A percentile compares a stretch with the other conserved stretches of the same genome.
These are phyloP conservation scores for Scheffersomyces insectosa DNA, from an alignment of 1,139 yeast species.

Conservation along the genomic window DNA sequence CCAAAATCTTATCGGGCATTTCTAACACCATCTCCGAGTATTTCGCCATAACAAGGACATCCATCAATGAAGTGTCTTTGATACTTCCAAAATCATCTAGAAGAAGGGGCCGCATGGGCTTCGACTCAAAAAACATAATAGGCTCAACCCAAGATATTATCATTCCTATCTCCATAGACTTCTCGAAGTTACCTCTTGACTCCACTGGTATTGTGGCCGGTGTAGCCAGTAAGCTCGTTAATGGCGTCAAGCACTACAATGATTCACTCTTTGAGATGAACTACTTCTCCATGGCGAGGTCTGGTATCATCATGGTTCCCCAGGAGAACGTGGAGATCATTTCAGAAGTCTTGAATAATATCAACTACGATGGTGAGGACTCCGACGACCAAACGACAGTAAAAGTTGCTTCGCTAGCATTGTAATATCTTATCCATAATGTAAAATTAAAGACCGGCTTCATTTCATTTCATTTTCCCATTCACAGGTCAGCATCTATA, in stretches of 20 bases:
- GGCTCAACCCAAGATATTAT: slow-evolving; percentile 61
- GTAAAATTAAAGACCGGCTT: not conserved
- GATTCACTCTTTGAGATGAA: slow-evolving; percentile 50
- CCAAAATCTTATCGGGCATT: slow-evolving; percentile 26
- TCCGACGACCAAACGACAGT: not conserved
- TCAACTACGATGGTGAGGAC: not conserved
- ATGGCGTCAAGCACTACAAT: slow-evolving; percentile 24
- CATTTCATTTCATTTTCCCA: not conserved
- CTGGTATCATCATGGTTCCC: slow-evolving; percentile 63
- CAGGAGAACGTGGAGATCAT: slow-evolving; percentile 43
- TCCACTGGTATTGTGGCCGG: slow-evolving; percentile 72
- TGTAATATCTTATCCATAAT: not conserved
- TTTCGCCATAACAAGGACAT: slow-evolving; percentile 61
- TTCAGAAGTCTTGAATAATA: slow-evolving; percentile 7
- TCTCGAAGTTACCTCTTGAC: slow-evolving; percentile 57
- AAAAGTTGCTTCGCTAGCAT: not conserved
- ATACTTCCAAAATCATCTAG: slow-evolving; percentile 49
- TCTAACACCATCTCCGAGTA: slow-evolving; percentile 42
- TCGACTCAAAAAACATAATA: slow-evolving; percentile 42
- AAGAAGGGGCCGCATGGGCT: slow-evolving; percentile 39
- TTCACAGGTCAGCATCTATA: too few species aligned
- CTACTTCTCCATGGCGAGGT: slow-evolving; percentile 62
- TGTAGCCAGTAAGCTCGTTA: slow-evolving; percentile 52
- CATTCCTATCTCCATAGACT: slow-evolving; percentile 59
- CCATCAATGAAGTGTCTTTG: slow-evolving; percentile 53